Base-by-base conservation (phyloP, 192 early-diverging fungal species). In the Mortierella antarctica region DNA sequence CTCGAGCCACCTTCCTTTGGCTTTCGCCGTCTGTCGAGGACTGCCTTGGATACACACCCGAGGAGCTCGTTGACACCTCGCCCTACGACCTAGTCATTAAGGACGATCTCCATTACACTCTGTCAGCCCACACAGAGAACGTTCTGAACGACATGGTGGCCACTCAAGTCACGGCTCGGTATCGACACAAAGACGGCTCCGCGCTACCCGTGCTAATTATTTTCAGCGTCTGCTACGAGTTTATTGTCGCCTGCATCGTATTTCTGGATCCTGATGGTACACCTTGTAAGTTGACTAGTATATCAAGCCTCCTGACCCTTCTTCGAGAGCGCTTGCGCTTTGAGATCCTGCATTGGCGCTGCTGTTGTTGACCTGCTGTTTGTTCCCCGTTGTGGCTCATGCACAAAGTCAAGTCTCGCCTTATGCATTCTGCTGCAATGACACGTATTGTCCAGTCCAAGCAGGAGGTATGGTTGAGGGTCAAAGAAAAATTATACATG, bases 81-180 rank as follows among this genome's bases (percentile, higher is more conserved):
- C 72, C 53, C 21, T 88, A 86, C 42, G 54, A 73, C 2, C 20
- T 83, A 41, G 46, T 83, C 23, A 65, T 75, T 57, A 70, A 71
- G 2, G 76, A 83, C 21, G 85, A 86, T 40, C 23, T 65, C 7
- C 12, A 49, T 0, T n/a, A 51, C 7, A 60, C 79, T 9, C 46
- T 52, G 9, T 60, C 54, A 2, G 50, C 84, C 6, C 83, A 88
- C 55, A 64, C 70, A 15, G 75, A 77, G 18, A 57, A 74, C 46
- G 62, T 88, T 5, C 51, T 77, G 41, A 75, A 84, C 58, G 75
- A 84, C 50, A 60, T 84, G 63, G 71, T 80, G 0, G 80, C 83
- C 6, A 62, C 79, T 10, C 56, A 83, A 40, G 64, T 69, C 11
- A 71, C 78, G 39, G 18, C 74, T 55, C 85, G 86, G 13, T 74